Evolutionary conservation across 345 rosid species (phyloP).

Genomic region (Clarkia xantiana): DNA sequence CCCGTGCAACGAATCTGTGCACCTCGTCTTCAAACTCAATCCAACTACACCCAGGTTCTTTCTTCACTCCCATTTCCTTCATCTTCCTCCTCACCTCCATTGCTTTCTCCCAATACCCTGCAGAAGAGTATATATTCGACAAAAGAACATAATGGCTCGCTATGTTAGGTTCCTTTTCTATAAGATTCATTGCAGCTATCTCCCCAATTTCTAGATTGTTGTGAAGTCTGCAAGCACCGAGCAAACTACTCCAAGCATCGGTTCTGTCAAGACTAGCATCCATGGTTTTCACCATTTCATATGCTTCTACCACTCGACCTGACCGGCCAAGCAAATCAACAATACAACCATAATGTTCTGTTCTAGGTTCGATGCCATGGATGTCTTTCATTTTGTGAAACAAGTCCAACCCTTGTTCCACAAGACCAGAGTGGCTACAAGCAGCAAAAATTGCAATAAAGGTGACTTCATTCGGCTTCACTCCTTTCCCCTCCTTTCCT

Average conservation of each 20-base stretch:
- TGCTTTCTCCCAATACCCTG: constrained; percentile 71
- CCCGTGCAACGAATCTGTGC: constrained; percentile 79
- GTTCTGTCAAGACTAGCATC: constrained; percentile 39
- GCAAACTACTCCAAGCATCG: constrained; percentile 83
- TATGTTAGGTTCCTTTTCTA: constrained; percentile 54
- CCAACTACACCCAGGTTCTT: constrained; percentile 98
- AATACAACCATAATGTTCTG: constrained; percentile 83
- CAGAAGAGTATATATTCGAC: constrained; percentile 69
- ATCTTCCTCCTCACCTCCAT: constrained; percentile 51
- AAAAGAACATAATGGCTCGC: constrained; percentile 89
- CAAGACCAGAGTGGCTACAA: constrained; percentile 84
- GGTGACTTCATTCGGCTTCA: constrained; percentile 67
- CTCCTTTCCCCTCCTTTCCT: constrained; percentile 15
- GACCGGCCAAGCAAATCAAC: constrained; percentile 89
- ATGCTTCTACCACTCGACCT: constrained; percentile 55
- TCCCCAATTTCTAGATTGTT: constrained; percentile 66
- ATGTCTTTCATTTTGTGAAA: constrained; percentile 56
- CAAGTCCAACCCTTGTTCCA: constrained; percentile 52
- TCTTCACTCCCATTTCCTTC: constrained; percentile 68
- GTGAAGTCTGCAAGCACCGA: constrained; percentile 66
- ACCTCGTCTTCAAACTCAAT: constrained; percentile 58
- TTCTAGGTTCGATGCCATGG: constrained; percentile 33
- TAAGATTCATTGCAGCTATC: constrained; percentile 49
- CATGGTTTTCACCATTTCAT: constrained; percentile 35
- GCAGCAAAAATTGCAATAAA: constrained; percentile 68